Evolutionary conservation across 768 basidiomycete species (phyloP), one percentile per base, ranked within the genome.

Genomic region (Hygrocybe coccinea): DNA sequence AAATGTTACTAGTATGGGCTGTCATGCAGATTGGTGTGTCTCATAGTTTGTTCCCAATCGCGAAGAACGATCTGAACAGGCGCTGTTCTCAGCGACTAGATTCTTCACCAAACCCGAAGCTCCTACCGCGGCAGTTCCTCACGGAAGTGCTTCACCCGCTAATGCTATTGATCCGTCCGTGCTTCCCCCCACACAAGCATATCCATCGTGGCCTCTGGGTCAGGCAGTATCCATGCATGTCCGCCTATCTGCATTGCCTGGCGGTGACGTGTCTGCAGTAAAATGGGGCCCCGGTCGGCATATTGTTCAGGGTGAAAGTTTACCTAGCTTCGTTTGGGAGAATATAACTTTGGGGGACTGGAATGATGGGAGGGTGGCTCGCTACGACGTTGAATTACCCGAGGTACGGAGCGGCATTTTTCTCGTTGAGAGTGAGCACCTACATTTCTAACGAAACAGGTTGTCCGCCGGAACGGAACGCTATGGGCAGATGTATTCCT

Each of bases 401-500:
- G 69, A 79, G 71, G 91, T 91, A 67, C n/a, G n/a, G n/a, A 60
- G 78, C 22, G 14, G 34, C 11, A 15, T 33, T 25, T n/a, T 4
- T 17, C 33, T 46, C 38, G 19, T n/a, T 12, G 17, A 41, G 36
- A 19, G n/a, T 43, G 22, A 34, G 29, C 29, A 36, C 37, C 14
- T 37, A 14, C 33, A 25, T 58, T 50, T 4, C 34, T 15, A 24
- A 48, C 43, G 51, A 21, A 56, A 36, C 52, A 93, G 91, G 77
- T 75, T 48, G 92, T 93, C 10, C 77, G 88, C 64, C 76, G 76
- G 55, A 95, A 95, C 65, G 88, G 81, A 10, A 82, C 88, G 2
- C 69, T 94, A 47, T 95, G 88, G 87, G 87, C 87, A 14, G 89
- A 95, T 62, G 76, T 93, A 5, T 89, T 87, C 67, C 69, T 95